These are phyloP conservation scores for Colletotrichum tamarilloi DNA, from an alignment of 2,329 filamentous ascomycete species.

Conservation along the genomic window DNA sequence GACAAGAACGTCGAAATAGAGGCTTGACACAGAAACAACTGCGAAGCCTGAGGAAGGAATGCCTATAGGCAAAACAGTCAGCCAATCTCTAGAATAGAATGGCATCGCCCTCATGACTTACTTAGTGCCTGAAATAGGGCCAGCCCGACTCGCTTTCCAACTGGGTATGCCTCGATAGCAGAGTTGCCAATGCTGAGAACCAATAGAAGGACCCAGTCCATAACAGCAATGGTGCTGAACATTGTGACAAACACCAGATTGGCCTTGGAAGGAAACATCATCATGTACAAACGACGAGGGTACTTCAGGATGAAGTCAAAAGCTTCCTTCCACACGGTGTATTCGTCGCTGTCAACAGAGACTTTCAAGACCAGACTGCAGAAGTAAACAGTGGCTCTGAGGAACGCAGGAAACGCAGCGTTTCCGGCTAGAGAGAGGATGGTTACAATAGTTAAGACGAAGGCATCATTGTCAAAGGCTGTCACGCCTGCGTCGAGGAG, in stretches of 20 bases:
- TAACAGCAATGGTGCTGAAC: conserved; percentile 68
- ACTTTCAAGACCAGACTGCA: conserved; percentile 54
- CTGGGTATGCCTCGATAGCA: conserved; percentile 61
- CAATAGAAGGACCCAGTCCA: conserved; percentile 75
- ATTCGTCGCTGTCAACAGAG: conserved; percentile 50
- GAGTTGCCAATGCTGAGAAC: conserved; percentile 72
- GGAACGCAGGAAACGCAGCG: conserved; percentile 72
- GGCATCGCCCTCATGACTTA: conserved; percentile 43
- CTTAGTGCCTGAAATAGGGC: conserved; percentile 73
- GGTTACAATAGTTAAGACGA: conserved; percentile 64
- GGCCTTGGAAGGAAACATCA: conserved; percentile 70
- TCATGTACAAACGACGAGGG: conserved; percentile 69
- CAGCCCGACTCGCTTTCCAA: conserved; percentile 67
- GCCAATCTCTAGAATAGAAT: neutral
- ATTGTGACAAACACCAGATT: conserved; percentile 75
- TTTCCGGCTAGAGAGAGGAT: conserved; percentile 72
- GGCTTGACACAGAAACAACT: conserved; percentile 67
- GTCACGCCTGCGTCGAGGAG: conserved; percentile 74
- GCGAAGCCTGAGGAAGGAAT: conserved; percentile 75
- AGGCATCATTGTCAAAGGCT: conserved; percentile 65
- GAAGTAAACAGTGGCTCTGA: conserved; percentile 69
- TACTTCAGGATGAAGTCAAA: conserved; percentile 66
- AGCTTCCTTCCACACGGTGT: conserved; percentile 58
- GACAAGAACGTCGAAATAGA: conserved; percentile 68
- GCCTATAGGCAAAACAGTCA: conserved; percentile 47